These are phyloP conservation scores for Starmerella cellae DNA, from an alignment of 805 yeast species.

Conservation along the genomic window DNA sequence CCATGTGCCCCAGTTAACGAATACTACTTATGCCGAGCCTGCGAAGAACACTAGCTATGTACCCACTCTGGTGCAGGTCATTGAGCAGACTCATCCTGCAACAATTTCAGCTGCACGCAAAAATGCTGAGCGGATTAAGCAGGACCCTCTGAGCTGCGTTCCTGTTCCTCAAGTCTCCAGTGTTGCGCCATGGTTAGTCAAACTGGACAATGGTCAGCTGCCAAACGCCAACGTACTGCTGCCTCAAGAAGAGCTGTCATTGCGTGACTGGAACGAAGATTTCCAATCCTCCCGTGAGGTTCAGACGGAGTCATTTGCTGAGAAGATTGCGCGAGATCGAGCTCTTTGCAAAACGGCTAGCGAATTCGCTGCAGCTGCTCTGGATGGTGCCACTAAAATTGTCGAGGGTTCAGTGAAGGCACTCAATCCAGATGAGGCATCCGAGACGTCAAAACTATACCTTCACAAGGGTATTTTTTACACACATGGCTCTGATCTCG, in stretches of 20 bases:
- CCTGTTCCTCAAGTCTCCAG: conserved; percentile 39
- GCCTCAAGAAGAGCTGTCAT: conserved; percentile 22
- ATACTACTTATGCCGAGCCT: conserved; percentile 36
- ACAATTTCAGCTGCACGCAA: conserved; percentile 27
- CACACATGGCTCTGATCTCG: conserved; percentile 59
- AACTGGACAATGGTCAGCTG: neutral
- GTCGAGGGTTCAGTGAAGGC: conserved; percentile 61
- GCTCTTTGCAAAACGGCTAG: conserved; percentile 53
- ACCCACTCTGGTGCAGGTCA: conserved; percentile 45
- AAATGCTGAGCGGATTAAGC: conserved; percentile 16
- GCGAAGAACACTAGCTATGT: conserved; percentile 19
- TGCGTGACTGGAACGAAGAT: conserved; percentile 82
- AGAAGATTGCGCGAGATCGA: conserved; percentile 63
- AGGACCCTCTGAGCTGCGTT: conserved; percentile 24
- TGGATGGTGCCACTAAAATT: conserved; percentile 65
- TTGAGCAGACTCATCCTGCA: conserved; percentile 52
- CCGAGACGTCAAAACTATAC: conserved; percentile 45
- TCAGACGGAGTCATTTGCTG: conserved; percentile 43
- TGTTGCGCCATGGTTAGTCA: conserved; percentile 63
- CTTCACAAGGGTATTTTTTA: conserved; percentile 77
- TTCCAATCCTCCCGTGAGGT: conserved; percentile 70
- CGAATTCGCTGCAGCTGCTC: conserved; percentile 66
- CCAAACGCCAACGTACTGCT: conserved; percentile 2
- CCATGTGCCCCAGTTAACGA: conserved; percentile 51
- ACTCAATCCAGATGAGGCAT: conserved; percentile 64